A percentile compares a stretch with the other conserved stretches of the same genome.
Conservation (phyloP, 2,329 filamentous ascomycete species). For the Hirsutella rhossiliensis region DNA sequence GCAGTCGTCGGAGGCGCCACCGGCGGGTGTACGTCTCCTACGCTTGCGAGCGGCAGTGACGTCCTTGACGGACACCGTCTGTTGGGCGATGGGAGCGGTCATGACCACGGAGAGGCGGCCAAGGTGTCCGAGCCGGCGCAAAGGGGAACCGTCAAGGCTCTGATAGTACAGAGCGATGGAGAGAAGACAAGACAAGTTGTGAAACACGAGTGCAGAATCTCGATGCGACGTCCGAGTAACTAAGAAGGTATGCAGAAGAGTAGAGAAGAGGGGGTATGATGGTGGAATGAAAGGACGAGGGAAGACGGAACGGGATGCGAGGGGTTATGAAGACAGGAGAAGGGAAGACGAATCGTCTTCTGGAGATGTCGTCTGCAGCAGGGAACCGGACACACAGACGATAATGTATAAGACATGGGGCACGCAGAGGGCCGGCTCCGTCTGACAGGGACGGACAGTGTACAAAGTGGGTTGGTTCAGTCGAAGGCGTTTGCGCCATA, state of each 20-base stretch:
- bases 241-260: background rate
- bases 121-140: background rate
- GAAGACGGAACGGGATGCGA: background rate
- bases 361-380: slow-evolving; percentile 4
- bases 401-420: slow-evolving; percentile 11
- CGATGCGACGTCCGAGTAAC: background rate
- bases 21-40: slow-evolving; percentile 76
- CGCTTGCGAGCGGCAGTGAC: slow-evolving; percentile 50
- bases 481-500: background rate
- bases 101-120: slow-evolving; percentile 19
- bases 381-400: slow-evolving; percentile 7
- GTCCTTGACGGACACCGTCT: slow-evolving; percentile 34
- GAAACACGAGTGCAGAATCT: background rate
- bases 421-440: background rate
- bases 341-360: background rate
- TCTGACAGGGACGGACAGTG: slow-evolving; percentile 3
- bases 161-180: background rate
- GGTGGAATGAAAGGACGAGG: background rate
- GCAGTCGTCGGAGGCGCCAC: slow-evolving; percentile 87
- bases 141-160: background rate
- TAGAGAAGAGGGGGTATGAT: background rate
- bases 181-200: background rate
- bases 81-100: slow-evolving; percentile 36
- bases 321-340: background rate
- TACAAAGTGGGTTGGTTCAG: background rate